A percentile compares a stretch with the other conserved stretches of the same genome.
phyloP scores from a whole-genome alignment of 768 basidiomycete genomes.

The Tricholoma flavovirens region DNA sequence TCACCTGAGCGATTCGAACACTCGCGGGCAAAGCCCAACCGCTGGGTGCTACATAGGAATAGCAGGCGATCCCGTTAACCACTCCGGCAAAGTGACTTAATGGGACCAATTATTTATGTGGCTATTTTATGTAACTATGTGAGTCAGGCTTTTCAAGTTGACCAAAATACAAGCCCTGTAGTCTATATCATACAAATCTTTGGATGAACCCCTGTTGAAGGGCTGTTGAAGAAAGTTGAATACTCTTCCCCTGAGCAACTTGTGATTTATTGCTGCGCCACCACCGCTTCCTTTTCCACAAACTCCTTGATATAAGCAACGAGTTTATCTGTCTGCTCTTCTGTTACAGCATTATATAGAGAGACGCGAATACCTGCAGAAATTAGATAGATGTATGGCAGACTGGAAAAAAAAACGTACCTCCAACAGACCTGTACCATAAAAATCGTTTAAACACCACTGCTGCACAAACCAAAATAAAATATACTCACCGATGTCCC shows the following conservation, averaged over 20 bases:
- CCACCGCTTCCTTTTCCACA: slow-evolving; percentile 19
- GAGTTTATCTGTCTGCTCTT: slow-evolving; percentile 61
- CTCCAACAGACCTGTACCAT: slow-evolving; percentile 47
- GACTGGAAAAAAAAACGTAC: slow-evolving; percentile 18
- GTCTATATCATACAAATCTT: too few species aligned
- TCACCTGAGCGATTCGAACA: slow-evolving; percentile 53
- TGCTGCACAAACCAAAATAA: background rate
- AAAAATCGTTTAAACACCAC: background rate
- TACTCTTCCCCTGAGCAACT: too few species aligned
- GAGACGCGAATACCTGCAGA: slow-evolving; percentile 69
- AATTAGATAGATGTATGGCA: background rate
- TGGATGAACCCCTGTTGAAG: too few species aligned
- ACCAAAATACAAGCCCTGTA: too few species aligned
- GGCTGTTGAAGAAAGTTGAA: too few species aligned
- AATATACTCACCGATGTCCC: slow-evolving; percentile 74
- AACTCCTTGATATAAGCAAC: slow-evolving; percentile 59
- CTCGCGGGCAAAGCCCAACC: slow-evolving; percentile 49
- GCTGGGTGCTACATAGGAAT: slow-evolving; percentile 30
- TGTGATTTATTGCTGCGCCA: slow-evolving; percentile 1
- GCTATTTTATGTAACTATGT: too few species aligned
- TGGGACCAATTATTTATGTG: too few species aligned
- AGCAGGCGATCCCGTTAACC: slow-evolving; percentile 88
- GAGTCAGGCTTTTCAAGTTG: too few species aligned
- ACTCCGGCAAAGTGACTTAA: slow-evolving; percentile 87
- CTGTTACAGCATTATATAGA: slow-evolving; percentile 83